phyloP scores from a whole-genome alignment of 176 grass and related monocot genomes.

The Lolium multiflorum region DNA sequence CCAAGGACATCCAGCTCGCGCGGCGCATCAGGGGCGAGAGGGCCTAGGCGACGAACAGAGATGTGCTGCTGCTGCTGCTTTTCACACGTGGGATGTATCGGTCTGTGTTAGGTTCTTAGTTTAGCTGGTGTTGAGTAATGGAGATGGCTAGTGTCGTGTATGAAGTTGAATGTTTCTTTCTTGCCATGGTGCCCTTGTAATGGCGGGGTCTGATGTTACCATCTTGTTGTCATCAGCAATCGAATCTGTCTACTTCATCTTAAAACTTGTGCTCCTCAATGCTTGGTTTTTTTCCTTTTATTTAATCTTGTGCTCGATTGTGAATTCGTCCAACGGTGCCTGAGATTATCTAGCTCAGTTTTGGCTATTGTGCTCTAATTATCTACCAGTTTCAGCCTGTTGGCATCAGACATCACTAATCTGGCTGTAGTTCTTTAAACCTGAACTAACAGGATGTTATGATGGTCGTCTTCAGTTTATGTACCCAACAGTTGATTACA shows the following conservation, averaged over 20 bases:
- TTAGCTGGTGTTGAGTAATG: neutral
- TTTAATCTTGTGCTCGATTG: too few species aligned
- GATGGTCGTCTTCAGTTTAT: too few species aligned
- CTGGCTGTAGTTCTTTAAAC: too few species aligned
- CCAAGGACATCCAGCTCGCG: slow-evolving; percentile 80
- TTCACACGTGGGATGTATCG: neutral
- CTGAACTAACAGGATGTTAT: too few species aligned
- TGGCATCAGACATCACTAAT: too few species aligned
- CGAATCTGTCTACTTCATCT: neutral
- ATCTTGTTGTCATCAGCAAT: too few species aligned
- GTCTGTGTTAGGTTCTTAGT: neutral
- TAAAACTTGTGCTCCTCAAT: too few species aligned
- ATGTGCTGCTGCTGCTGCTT: too few species aligned
- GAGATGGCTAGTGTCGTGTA: neutral
- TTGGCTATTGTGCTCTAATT: too few species aligned
- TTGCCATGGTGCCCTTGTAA: neutral
- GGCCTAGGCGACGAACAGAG: neutral
- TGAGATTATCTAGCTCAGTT: neutral
- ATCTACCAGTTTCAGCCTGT: neutral
- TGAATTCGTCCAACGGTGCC: neutral
- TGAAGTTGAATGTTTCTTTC: neutral
- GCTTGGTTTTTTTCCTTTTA: too few species aligned
- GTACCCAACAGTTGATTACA: too few species aligned
- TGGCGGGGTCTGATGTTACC: neutral
- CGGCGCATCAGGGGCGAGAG: slow-evolving; percentile 17